A percentile compares a stretch with the other conserved stretches of the same genome.
phyloP scores from a whole-genome alignment of 2,329 filamentous ascomycete species.

The Colletotrichum sp. region DNA sequence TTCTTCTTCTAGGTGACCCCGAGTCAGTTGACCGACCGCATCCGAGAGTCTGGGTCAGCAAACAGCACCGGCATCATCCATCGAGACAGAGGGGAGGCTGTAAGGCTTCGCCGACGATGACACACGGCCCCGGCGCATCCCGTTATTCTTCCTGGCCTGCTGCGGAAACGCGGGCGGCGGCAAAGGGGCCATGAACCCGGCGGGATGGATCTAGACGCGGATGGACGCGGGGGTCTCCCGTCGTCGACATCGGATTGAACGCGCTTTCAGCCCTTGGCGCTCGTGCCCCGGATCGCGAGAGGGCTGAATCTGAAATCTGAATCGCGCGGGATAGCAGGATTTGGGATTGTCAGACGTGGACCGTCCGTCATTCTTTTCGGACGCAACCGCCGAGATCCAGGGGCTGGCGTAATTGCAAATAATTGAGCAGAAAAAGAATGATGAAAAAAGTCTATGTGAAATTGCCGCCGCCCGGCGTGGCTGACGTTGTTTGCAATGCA shows the following conservation, averaged over 20 bases:
- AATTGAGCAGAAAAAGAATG: not conserved
- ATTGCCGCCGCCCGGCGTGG: not conserved
- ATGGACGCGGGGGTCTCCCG: not conserved
- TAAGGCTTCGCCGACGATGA: not conserved
- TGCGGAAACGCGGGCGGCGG: not conserved
- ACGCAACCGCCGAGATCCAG: not conserved
- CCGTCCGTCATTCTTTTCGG: not conserved
- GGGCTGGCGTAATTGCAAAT: not conserved
- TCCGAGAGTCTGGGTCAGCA: not conserved
- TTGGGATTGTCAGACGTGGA: not conserved
- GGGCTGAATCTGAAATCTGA: not conserved
- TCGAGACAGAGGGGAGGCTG: not conserved
- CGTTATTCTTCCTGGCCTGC: not conserved
- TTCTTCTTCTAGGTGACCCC: not conserved
- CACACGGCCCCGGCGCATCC: not conserved
- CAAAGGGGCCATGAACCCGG: conserved; percentile 5
- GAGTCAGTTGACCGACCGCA: conserved; percentile 5
- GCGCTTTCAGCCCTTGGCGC: not conserved
- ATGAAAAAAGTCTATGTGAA: not conserved
- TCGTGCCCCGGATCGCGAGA: not conserved
- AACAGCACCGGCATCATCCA: conserved; percentile 3
- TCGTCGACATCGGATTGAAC: not conserved
- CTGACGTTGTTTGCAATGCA: not conserved
- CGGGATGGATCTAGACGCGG: not conserved
- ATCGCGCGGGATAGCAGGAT: not conserved